These are phyloP conservation scores for Gigaspora rosea DNA, from an alignment of 192 early-diverging fungal genomes.

Conservation along the genomic window DNA sequence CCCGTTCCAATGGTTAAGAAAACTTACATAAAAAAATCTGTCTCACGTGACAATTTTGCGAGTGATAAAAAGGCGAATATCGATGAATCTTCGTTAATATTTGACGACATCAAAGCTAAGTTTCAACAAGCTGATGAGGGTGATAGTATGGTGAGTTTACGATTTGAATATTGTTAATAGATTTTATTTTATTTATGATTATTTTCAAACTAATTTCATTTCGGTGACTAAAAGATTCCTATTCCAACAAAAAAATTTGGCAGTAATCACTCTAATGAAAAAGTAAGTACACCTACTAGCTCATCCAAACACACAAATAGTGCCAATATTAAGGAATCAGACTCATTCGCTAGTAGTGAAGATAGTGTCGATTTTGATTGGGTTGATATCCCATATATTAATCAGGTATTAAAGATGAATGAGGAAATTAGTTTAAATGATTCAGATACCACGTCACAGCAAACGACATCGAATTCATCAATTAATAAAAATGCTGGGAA, in stretches of 20 bases:
- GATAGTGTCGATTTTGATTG: too few species aligned
- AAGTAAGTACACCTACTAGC: neutral
- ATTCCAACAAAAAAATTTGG: neutral
- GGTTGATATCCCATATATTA: too few species aligned
- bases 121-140: conserved; percentile 18
- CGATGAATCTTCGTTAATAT: conserved; percentile 14
- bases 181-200: neutral
- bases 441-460: too few species aligned
- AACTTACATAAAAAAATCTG: neutral
- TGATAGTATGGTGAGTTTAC: neutral
- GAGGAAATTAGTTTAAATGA: too few species aligned
- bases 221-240: neutral
- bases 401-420: too few species aligned
- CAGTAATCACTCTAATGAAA: neutral
- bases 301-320: neutral
- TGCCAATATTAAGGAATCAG: neutral
- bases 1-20: neutral
- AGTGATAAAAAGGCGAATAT: neutral
- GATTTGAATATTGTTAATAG: neutral
- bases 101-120: conserved; percentile 28
- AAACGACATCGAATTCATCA: neutral
- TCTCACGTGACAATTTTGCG: neutral
- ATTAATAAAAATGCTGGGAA: neutral
- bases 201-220: neutral
- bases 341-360: too few species aligned